Evolutionary conservation across 2,329 filamentous ascomycete genomes (phyloP).

Genomic region (Leptographium wingfieldii): DNA sequence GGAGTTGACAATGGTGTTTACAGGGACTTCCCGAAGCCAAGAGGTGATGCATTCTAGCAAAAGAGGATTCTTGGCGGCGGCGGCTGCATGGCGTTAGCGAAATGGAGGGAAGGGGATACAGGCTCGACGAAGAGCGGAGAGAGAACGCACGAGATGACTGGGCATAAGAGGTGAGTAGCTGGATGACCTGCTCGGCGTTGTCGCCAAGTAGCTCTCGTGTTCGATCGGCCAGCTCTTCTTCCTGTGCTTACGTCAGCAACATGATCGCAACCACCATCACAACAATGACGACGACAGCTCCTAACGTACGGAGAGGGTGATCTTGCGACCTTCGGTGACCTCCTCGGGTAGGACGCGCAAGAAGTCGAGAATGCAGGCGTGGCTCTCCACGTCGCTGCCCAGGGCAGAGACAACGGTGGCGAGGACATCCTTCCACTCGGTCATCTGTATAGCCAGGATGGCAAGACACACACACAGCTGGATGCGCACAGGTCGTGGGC

Average conservation of each 20-base stretch:
- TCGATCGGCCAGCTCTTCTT: conserved; percentile 82
- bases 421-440: conserved; percentile 86
- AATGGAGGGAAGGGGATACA: not conserved
- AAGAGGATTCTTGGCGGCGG: conserved; percentile 71
- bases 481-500: conserved; percentile 73
- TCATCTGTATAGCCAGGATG: conserved; percentile 92
- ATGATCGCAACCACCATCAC: not conserved
- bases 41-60: conserved; percentile 93
- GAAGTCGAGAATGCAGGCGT: conserved; percentile 88
- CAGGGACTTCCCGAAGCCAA: conserved; percentile 87
- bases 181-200: conserved; percentile 78
- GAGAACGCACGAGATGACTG: conserved; percentile 68
- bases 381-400: conserved; percentile 61
- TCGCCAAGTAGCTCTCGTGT: conserved; percentile 83
- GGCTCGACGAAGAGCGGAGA: not conserved
- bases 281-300: not conserved
- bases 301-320: conserved; percentile 89
- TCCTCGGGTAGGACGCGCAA: conserved; percentile 94
- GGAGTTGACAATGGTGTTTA: conserved; percentile 71
- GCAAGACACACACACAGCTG: conserved; percentile 93
- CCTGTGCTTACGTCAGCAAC: conserved; percentile 39
- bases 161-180: conserved; percentile 77
- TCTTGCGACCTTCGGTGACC: conserved; percentile 98
- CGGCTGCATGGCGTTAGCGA: conserved; percentile 1
- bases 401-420: conserved; percentile 67